A percentile compares a stretch with the other conserved stretches of the same genome.
Evolutionary conservation across 2,329 filamentous ascomycete genomes (phyloP).

Genomic region (Didymellaceae sp.): DNA sequence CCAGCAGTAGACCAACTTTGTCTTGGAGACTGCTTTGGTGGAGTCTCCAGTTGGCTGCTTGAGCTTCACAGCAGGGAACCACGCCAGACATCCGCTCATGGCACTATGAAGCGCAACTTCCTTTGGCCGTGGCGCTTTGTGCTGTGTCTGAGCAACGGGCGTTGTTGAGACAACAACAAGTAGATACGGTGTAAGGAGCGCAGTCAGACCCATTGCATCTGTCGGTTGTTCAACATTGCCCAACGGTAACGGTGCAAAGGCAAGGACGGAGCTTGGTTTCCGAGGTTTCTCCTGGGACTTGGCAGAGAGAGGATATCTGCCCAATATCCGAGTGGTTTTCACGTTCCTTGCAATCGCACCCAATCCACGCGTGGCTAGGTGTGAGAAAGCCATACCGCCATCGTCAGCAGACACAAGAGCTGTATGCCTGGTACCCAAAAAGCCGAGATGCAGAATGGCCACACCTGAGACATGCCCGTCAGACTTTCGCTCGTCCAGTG

Average conservation of each 20-base stretch:
- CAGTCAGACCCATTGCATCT: constrained; percentile 87
- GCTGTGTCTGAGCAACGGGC: constrained; percentile 92
- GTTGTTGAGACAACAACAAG: constrained; percentile 97
- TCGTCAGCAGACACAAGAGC: constrained; percentile 95
- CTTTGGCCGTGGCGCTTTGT: constrained; percentile 90
- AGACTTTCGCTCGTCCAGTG: constrained; percentile 67
- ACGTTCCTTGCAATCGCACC: constrained; percentile 84
- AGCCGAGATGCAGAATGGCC: constrained; percentile 88
- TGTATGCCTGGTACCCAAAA: constrained; percentile 90
- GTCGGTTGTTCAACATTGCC: constrained; percentile 93
- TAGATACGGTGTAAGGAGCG: constrained; percentile 93
- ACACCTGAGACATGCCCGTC: constrained; percentile 85
- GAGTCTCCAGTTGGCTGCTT: constrained; percentile 74
- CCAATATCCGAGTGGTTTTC: constrained; percentile 88
- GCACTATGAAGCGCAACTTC: constrained; percentile 88
- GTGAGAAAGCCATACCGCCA: constrained; percentile 96
- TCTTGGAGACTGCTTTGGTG: constrained; percentile 73
- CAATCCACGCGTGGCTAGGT: constrained; percentile 89
- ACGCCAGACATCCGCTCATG: constrained; percentile 91
- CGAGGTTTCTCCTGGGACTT: constrained; percentile 68
- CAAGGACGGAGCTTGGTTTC: constrained; percentile 93
- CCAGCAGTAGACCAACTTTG: constrained; percentile 97
- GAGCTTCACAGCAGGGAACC: constrained; percentile 95
- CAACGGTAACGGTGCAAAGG: constrained; percentile 86
- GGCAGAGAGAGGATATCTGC: constrained; percentile 80